Percentiles rank a stretch among this genome's conserved stretches.
Evolutionary conservation across 306 rosid genomes (phyloP).

Genomic region (Betula pendula): DNA sequence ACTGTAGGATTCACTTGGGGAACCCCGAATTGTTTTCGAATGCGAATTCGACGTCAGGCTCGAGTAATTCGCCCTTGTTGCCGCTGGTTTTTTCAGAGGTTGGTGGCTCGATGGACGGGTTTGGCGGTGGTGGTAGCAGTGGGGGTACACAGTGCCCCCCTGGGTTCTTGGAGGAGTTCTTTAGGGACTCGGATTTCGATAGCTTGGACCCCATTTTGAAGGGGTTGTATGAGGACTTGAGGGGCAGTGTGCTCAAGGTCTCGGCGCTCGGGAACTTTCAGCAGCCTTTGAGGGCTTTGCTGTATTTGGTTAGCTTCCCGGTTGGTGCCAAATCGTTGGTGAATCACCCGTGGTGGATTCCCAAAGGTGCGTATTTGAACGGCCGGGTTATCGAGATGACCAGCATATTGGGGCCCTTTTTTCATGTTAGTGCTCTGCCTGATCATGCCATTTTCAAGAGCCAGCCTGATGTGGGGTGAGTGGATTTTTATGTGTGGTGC

Average conservation of each 20-base stretch:
- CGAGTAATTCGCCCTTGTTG: constrained; percentile 53
- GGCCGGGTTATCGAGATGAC: constrained; percentile 99
- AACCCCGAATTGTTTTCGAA: constrained; percentile 67
- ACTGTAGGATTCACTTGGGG: constrained; percentile 78
- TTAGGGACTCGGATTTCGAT: constrained; percentile 77
- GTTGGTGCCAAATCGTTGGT: constrained; percentile 82
- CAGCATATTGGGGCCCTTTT: constrained; percentile 92
- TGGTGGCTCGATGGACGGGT: constrained; percentile 50
- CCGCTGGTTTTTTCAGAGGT: constrained; percentile 71
- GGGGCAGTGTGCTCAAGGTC: constrained; percentile 80
- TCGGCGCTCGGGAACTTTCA: constrained; percentile 94
- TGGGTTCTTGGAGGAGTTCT: constrained; percentile 88
- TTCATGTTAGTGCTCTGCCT: constrained; percentile 88
- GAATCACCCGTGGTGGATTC: constrained; percentile 92
- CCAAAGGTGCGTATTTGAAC: constrained; percentile 71
- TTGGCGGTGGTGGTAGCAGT: constrained; percentile 39
- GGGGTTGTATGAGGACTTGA: constrained; percentile 79
- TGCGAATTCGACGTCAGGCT: constrained; percentile 12
- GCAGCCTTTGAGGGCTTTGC: constrained; percentile 76
- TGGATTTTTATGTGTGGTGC: constrained; percentile 2
- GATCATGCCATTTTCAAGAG: constrained; percentile 79
- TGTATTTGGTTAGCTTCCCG: constrained; percentile 77
- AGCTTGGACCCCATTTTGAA: constrained; percentile 71
- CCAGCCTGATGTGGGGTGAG: constrained; percentile 97
- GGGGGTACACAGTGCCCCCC: constrained; percentile 70